Evolutionary conservation across 345 rosid genomes (phyloP).

Genomic region (Iberis pinnata): DNA sequence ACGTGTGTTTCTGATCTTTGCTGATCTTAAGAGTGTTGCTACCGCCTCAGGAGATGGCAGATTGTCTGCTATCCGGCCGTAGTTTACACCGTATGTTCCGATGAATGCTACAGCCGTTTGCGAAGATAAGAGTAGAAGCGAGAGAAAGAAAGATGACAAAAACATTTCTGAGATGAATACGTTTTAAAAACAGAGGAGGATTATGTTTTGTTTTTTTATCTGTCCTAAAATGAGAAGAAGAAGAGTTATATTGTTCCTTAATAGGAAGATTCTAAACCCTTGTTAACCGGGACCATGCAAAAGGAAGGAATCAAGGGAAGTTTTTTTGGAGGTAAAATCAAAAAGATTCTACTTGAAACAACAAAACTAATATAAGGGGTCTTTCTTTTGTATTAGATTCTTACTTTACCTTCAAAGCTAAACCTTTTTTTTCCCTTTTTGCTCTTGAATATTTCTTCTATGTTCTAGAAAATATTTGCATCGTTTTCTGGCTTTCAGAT

Average conservation of each 20-base stretch:
- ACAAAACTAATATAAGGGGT: constrained; percentile 21
- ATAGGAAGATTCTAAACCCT: constrained; percentile 48
- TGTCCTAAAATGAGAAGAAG: not conserved
- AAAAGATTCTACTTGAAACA: too few species aligned
- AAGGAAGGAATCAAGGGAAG: too few species aligned
- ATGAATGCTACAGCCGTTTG: constrained; percentile 43
- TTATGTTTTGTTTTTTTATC: too few species aligned
- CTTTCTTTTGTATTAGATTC: constrained; percentile 36
- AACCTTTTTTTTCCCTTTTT: too few species aligned
- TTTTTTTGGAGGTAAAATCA: too few species aligned
- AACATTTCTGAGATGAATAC: constrained; percentile 28
- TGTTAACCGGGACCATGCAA: too few species aligned
- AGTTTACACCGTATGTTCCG: constrained; percentile 87
- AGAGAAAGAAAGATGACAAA: too few species aligned
- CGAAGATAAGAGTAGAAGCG: constrained; percentile 42
- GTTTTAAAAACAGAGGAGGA: not conserved
- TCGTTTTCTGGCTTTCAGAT: too few species aligned
- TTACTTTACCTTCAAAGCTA: too few species aligned
- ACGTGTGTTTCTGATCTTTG: constrained; percentile 64
- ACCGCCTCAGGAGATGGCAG: too few species aligned
- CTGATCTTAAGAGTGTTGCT: constrained; percentile 69
- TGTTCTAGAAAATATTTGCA: too few species aligned
- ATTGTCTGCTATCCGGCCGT: constrained; percentile 81
- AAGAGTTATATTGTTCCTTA: not conserved
- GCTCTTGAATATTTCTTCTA: too few species aligned